Evolutionary conservation across 805 yeast genomes (phyloP), one percentile per base, ranked within the genome.

Genomic region (Candida koratica): DNA sequence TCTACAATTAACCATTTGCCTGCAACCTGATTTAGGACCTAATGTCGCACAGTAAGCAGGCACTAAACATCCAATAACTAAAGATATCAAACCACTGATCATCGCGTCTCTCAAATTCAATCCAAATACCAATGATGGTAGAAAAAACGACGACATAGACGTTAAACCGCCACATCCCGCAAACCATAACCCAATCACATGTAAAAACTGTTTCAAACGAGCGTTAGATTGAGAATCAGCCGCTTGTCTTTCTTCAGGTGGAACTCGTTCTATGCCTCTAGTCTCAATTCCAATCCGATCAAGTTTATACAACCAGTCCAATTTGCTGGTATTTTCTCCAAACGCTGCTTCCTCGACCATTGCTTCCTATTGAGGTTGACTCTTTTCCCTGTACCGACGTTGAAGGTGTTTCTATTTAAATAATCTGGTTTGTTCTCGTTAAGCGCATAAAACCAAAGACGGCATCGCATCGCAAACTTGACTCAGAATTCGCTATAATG

Each of bases 261-360:
- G 23, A 2, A 60, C 60, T 29, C 67, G 36, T 37, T 62, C 65
- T 14, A 62, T 61, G 1, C 68, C 68, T 38, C 62, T 44, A 14
- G 50, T 48, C 37, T 61, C 68, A 4, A 61, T 46, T 1, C 67
- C 67, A 17, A 57, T 41, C 12, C 28, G 19, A 28, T 55, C 63
- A 6, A 58, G 45, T 36, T 52, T 43, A 32, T 50, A 44, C 4
- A 40, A 30, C 58, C 59, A 52, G 3, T 37, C 13, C 9, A 44
- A 32, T 28, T 34, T 14, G 23, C 36, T 14, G 48, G 41, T 8
- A n/a, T 47, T 49, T 72, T 58, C 72, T 73, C 46, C 73, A 76
- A 37, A 76, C 61, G 57, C 74, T 76, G 6, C 79, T 70, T 36
- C 81, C 71, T 72, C 81, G 73, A 13, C 77, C 72, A 23, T 71